A percentile compares a stretch with the other conserved stretches of the same genome.
phyloP scores from a whole-genome alignment of 371 early-diverging fungal genomes.

The Aphelidium insulamus region DNA sequence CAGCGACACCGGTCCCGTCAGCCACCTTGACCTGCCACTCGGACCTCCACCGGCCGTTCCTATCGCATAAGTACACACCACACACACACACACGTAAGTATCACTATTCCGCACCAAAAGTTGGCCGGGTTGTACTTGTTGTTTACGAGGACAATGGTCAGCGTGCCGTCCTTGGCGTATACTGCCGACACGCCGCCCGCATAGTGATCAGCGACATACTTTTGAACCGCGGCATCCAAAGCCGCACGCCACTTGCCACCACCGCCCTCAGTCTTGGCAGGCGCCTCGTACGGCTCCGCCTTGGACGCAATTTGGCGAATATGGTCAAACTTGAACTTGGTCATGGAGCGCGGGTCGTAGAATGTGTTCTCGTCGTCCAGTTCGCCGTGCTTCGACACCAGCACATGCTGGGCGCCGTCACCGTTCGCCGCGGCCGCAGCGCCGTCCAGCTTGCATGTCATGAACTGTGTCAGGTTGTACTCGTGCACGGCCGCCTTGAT shows the following conservation, averaged over 20 bases:
- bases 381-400: conserved; percentile 47
- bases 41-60: conserved; percentile 82
- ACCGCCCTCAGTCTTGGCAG: conserved; percentile 20
- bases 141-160: conserved; percentile 50
- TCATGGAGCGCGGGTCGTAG: conserved; percentile 42
- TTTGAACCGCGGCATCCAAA: conserved; percentile 30
- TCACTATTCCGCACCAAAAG: conserved; percentile 40
- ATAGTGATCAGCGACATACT: conserved; percentile 52
- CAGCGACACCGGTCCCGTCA: too few relatives aligned
- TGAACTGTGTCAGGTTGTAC: conserved; percentile 64
- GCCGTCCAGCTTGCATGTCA: conserved; percentile 37
- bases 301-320: conserved; percentile 39
- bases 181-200: conserved; percentile 46
- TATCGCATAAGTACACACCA: too few relatives aligned
- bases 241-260: conserved; percentile 23
- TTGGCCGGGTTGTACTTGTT: conserved; percentile 76
- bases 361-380: conserved; percentile 34
- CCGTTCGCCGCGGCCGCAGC: conserved; percentile 27
- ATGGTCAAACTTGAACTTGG: conserved; percentile 46
- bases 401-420: too few relatives aligned
- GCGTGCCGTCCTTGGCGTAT: conserved; percentile 20
- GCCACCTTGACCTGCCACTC: conserved; percentile 40
- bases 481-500: conserved; percentile 46
- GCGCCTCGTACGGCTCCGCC: conserved; percentile 22
- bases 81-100: too few relatives aligned